Evolutionary conservation across 2,329 filamentous ascomycete species (phyloP).

Genomic region (Falciphora oryzae): DNA sequence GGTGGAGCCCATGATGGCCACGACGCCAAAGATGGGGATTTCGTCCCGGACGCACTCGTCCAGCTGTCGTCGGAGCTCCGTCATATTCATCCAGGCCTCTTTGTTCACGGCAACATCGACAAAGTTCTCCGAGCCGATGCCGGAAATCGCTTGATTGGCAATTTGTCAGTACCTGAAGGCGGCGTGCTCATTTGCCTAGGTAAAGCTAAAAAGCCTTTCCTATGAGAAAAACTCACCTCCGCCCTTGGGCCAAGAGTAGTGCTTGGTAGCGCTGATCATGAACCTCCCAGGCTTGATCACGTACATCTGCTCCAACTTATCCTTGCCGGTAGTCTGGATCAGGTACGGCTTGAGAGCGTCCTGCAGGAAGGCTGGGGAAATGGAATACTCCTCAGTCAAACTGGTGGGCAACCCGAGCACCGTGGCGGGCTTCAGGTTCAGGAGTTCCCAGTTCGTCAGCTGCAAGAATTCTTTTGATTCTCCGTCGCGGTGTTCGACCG

Average conservation of each 20-base stretch:
- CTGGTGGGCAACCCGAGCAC: constrained; percentile 35
- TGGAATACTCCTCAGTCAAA: constrained; percentile 30
- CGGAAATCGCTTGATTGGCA: constrained; percentile 31
- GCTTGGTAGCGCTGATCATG: constrained; percentile 34
- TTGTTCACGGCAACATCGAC: constrained; percentile 34
- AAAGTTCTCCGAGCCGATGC: constrained; percentile 37
- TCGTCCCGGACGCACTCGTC: constrained; percentile 23
- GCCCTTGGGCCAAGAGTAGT: constrained; percentile 45
- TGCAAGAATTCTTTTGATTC: constrained; percentile 30
- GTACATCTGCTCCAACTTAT: constrained; percentile 29
- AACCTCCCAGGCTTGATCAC: constrained; percentile 28
- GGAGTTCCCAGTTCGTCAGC: constrained; percentile 35
- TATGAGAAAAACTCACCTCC: constrained; percentile 27
- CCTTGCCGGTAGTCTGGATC: constrained; percentile 36
- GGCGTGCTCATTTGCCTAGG: too few species aligned
- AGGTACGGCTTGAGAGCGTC: constrained; percentile 25
- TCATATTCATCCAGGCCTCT: constrained; percentile 31
- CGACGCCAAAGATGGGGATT: constrained; percentile 34
- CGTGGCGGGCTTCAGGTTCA: constrained; percentile 34
- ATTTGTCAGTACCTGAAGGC: not conserved
- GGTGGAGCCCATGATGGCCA: constrained; percentile 40
- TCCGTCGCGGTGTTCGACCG: constrained; percentile 17
- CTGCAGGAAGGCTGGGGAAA: constrained; percentile 32
- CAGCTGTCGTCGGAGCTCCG: constrained; percentile 26
- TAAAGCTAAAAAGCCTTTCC: too few species aligned